Conservation (phyloP, 108 stramenopile species). For the Asterionellopsis glacialis region DNA sequence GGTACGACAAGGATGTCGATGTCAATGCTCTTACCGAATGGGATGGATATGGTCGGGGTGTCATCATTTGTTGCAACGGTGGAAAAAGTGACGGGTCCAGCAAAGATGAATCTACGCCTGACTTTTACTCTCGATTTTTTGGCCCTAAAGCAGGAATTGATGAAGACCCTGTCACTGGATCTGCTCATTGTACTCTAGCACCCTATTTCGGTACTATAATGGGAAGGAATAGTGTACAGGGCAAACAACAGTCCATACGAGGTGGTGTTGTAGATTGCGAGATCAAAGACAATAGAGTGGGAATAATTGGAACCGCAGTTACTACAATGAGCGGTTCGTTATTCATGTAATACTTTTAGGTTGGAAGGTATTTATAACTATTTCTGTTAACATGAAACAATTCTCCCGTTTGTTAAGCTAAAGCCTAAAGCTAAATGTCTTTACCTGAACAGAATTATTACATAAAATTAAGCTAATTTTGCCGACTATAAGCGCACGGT, state of each 20-base stretch:
- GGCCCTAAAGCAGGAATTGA: conserved; percentile 91
- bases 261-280: conserved; percentile 81
- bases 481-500: no score
- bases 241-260: conserved; percentile 82
- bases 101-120: conserved; percentile 13
- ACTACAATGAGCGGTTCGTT: conserved; percentile 43
- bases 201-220: conserved; percentile 85
- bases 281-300: conserved; percentile 44
- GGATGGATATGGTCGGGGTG: conserved; percentile 71
- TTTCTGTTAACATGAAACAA: no score
- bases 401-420: no score
- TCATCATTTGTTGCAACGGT: conserved; percentile 65
- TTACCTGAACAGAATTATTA: no score
- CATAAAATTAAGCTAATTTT: no score
- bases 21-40: conserved; percentile 47
- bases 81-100: conserved; percentile 11
- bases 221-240: conserved; percentile 61
- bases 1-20: conserved; percentile 33
- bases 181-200: conserved; percentile 88
- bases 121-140: conserved; percentile 92
- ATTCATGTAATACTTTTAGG: conserved; percentile 9
- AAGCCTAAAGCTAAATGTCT: no score
- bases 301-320: conserved; percentile 58
- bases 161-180: conserved; percentile 98
- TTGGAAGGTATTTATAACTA: no score